Conservation (phyloP, 202 grass and related monocot species). For the Thinopyrum obtusiflorum region DNA sequence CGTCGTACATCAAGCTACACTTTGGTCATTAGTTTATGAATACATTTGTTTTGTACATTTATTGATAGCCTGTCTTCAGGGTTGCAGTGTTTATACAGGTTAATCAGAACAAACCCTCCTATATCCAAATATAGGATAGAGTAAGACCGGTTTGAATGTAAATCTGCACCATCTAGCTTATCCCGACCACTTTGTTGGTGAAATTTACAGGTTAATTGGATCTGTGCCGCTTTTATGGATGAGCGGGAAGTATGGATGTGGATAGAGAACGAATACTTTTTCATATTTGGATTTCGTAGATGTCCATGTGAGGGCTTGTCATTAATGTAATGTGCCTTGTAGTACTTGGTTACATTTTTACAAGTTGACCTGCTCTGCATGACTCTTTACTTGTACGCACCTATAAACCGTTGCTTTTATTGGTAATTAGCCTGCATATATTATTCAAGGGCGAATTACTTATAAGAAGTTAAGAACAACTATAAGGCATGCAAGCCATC, state of each 20-base stretch:
- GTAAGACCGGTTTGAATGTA: neutral
- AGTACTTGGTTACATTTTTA: neutral
- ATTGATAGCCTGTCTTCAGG: neutral
- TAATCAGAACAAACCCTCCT: neutral
- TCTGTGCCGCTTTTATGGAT: neutral
- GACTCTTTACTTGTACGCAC: neutral
- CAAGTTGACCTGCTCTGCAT: neutral
- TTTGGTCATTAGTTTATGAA: neutral
- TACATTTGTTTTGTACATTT: neutral
- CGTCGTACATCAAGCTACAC: neutral
- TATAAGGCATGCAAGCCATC: neutral
- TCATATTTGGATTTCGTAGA: neutral
- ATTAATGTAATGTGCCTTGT: neutral
- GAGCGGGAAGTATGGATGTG: neutral
- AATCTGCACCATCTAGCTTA: neutral
- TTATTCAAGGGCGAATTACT: constrained; percentile 1
- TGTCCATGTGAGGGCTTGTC: neutral
- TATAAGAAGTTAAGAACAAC: constrained; percentile 2
- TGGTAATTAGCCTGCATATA: neutral
- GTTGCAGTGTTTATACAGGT: neutral
- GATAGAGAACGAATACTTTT: neutral
- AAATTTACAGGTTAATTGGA: neutral
- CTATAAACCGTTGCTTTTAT: neutral
- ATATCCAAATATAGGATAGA: neutral
- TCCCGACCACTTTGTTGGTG: neutral